Evolutionary conservation across 257 asterid genomes (phyloP).

Genomic region (Cordia subcordata): DNA sequence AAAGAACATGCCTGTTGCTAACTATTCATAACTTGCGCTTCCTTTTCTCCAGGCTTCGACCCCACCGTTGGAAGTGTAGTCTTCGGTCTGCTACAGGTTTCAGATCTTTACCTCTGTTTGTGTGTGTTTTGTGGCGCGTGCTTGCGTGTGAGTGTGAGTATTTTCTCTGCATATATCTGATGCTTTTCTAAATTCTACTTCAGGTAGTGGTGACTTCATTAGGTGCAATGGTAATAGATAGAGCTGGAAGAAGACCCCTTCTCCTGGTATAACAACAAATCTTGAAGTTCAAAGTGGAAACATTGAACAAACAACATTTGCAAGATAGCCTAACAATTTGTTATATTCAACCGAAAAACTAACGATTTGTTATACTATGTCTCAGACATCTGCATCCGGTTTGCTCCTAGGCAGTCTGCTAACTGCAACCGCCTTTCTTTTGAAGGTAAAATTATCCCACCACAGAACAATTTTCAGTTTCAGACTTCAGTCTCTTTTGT

Average conservation of each 20-base stretch:
- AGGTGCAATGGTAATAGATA: conserved; percentile 20
- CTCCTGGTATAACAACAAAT: conserved; percentile 13
- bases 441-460: conserved; percentile 9
- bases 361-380: neutral
- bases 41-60: conserved; percentile 9
- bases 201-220: conserved; percentile 12
- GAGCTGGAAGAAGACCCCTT: conserved; percentile 27
- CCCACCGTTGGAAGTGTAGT: conserved; percentile 17
- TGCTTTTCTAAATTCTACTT: neutral
- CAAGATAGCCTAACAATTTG: neutral
- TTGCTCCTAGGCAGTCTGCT: conserved; percentile 19
- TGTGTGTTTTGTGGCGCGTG: neutral
- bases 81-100: conserved; percentile 16
- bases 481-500: neutral
- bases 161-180: neutral
- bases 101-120: neutral
- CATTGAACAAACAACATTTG: neutral
- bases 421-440: conserved; percentile 17
- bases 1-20: neutral
- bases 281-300: neutral
- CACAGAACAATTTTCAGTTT: neutral
- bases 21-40: neutral
- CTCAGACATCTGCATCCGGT: conserved; percentile 23
- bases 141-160: neutral
- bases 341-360: neutral